Evolutionary conservation across 371 early-diverging fungal species (phyloP), one percentile per base, ranked within the genome.

Genomic region (Quaeritorhiza haematococci): DNA sequence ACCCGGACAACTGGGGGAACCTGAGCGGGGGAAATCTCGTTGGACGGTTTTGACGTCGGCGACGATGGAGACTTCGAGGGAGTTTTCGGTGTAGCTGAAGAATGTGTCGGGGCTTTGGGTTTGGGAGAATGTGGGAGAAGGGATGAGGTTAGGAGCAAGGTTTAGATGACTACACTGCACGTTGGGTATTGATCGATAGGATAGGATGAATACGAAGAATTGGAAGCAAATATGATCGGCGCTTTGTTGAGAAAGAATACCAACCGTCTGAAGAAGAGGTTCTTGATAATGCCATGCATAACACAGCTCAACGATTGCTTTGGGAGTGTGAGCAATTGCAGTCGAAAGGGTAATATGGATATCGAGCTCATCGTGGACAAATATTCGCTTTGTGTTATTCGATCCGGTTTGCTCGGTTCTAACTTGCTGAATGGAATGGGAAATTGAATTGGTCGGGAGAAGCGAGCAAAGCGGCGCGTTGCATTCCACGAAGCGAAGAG

Each of bases 31-130:
- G 46, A 72, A 72, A 41, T 72, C 67, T 3, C 47, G 19, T 24
- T 34, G 34, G 30, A 67, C 63, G 7, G 62, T 53, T 30, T 55
- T 49, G 13, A 76, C 71, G 42, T 79, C 84, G 1, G 84, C 85
- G 19, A 86, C 76, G 54, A 89, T 76, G 35, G 86, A 84, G 19
- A 87, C 76, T 55, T 89, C 89, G 52, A 84, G 78, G 4, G 84
- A 73, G 67, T 87, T 89, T 60, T 89, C 87, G 5, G 89, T 87
- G 59, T 82, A 82, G 19, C 78, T 79, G 61, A 89, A 89, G 53
- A 89, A 82, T 27, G 78, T 76, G n/a, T 76, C 76, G 3, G 72
- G 61, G 53, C 84, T 85, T 55, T 21, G 53, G 32, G 7, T 23
- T 7, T n/a, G 38, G 10, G n/a, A 10, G 38, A n/a, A 13, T 38